Percentiles rank a stretch among this genome's conserved stretches.
phyloP scores from a whole-genome alignment of 2,329 filamentous ascomycete genomes.

The Monosporascus sp. region DNA sequence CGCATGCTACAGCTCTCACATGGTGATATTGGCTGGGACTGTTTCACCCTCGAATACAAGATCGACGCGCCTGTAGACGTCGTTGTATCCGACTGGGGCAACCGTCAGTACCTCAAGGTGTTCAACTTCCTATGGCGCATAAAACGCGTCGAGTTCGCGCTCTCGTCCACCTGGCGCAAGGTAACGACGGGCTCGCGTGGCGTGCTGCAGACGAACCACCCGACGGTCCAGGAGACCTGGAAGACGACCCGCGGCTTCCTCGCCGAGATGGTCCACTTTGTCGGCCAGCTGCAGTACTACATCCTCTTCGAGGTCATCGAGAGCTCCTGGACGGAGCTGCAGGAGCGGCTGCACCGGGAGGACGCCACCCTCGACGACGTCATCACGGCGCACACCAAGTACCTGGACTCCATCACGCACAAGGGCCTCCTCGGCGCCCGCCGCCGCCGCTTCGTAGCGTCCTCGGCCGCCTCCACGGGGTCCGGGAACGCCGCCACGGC shows the following conservation, averaged over 20 bases:
- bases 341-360: slow-evolving; percentile 75
- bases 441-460: slow-evolving; percentile 38
- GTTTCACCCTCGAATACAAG: slow-evolving; percentile 98
- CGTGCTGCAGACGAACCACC: slow-evolving; percentile 73
- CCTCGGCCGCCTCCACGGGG: slow-evolving; percentile 33
- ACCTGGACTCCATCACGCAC: slow-evolving; percentile 90
- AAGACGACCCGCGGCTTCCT: slow-evolving; percentile 83
- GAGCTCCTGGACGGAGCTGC: slow-evolving; percentile 86
- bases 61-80: slow-evolving; percentile 96
- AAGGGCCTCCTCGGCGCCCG: slow-evolving; percentile 86
- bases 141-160: slow-evolving; percentile 93
- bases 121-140: slow-evolving; percentile 99
- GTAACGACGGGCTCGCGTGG: slow-evolving; percentile 93
- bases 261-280: slow-evolving; percentile 98
- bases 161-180: slow-evolving; percentile 86
- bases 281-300: slow-evolving; percentile 96
- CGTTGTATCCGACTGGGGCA: slow-evolving; percentile 92
- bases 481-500: slow-evolving; percentile 32
- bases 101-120: slow-evolving; percentile 94
- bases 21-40: slow-evolving; percentile 98
- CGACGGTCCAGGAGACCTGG: slow-evolving; percentile 72
- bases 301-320: slow-evolving; percentile 99
- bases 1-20: slow-evolving; percentile 96
- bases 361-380: slow-evolving; percentile 92
- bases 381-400: slow-evolving; percentile 84